A percentile compares a stretch with the other conserved stretches of the same genome.
phyloP scores from a whole-genome alignment of 2,329 filamentous ascomycete genomes.

The Aureobasidium sp. region DNA sequence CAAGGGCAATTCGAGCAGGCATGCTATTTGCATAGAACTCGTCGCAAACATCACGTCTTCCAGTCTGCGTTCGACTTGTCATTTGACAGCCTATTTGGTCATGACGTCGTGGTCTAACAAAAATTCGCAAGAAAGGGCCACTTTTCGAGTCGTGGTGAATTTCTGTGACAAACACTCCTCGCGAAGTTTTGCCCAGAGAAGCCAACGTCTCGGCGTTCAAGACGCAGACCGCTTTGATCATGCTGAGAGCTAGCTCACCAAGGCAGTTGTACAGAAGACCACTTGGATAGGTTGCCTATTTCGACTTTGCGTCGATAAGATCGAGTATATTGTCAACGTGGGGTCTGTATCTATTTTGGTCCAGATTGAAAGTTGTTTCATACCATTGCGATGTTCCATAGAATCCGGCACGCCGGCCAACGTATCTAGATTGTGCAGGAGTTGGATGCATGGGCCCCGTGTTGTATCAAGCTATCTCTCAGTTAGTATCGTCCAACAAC shows the following conservation, averaged over 20 bases:
- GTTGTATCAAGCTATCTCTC: background rate
- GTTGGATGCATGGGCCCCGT: background rate
- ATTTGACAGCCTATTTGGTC: background rate
- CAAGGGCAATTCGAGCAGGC: background rate
- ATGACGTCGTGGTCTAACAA: background rate
- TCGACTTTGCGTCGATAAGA: too few species aligned
- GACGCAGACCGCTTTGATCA: background rate
- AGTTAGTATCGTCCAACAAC: background rate
- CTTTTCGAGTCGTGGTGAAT: constrained; percentile 1
- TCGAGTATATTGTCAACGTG: background rate
- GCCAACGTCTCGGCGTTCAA: background rate
- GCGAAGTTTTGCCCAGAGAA: background rate
- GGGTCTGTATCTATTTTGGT: background rate
- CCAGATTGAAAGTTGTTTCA: background rate
- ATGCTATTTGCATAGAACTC: background rate
- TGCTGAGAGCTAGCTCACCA: background rate
- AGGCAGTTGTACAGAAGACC: background rate
- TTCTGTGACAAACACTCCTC: constrained; percentile 6
- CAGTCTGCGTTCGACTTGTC: background rate
- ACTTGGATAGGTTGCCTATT: background rate
- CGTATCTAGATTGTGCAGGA: background rate
- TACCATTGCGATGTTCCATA: background rate
- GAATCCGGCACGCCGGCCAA: background rate
- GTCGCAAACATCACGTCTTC: background rate
- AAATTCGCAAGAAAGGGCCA: background rate